Percentiles rank a stretch among this genome's conserved stretches.
Conservation (phyloP, 2,329 filamentous ascomycete genomes). For the Talaromyces rugulosus region DNA sequence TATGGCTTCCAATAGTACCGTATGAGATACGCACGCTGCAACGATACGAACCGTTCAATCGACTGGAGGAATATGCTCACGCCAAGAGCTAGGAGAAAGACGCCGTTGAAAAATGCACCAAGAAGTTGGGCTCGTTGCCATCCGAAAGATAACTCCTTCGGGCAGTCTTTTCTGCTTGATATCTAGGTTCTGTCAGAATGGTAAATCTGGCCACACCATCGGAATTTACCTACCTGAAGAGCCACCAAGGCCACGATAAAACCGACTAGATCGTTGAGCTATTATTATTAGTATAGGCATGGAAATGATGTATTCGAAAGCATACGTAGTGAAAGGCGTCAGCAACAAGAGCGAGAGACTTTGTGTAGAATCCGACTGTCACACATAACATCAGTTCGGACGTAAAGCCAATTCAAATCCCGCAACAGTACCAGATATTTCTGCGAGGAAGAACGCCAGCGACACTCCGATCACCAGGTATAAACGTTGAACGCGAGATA, state of each 20-base stretch:
- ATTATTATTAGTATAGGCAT: slow-evolving; percentile 35
- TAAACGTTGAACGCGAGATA: slow-evolving; percentile 18
- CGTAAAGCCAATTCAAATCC: neutral
- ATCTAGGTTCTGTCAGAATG: slow-evolving; percentile 38
- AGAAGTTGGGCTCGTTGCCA: slow-evolving; percentile 71
- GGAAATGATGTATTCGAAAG: slow-evolving; percentile 9
- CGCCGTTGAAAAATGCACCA: slow-evolving; percentile 76
- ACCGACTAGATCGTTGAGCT: slow-evolving; percentile 64
- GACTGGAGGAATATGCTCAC: slow-evolving; percentile 70
- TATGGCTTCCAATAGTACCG: neutral
- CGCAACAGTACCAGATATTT: slow-evolving; percentile 38
- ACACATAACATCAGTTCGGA: neutral
- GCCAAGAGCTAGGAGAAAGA: slow-evolving; percentile 67
- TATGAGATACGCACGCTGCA: slow-evolving; percentile 4
- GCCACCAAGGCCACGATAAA: slow-evolving; percentile 65
- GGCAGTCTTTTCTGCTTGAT: neutral
- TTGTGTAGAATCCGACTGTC: slow-evolving; percentile 64
- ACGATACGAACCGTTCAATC: slow-evolving; percentile 51
- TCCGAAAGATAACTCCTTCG: slow-evolving; percentile 58
- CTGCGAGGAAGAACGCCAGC: slow-evolving; percentile 43
- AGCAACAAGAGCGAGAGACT: slow-evolving; percentile 67
- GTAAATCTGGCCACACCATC: neutral
- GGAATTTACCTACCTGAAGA: slow-evolving; percentile 48
- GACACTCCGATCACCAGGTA: slow-evolving; percentile 43
- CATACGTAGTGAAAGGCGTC: slow-evolving; percentile 75